A percentile compares a stretch with the other conserved stretches of the same genome.
phyloP scores from a whole-genome alignment of 23 red algal species.

The Gracilaria vermiculophylla region DNA sequence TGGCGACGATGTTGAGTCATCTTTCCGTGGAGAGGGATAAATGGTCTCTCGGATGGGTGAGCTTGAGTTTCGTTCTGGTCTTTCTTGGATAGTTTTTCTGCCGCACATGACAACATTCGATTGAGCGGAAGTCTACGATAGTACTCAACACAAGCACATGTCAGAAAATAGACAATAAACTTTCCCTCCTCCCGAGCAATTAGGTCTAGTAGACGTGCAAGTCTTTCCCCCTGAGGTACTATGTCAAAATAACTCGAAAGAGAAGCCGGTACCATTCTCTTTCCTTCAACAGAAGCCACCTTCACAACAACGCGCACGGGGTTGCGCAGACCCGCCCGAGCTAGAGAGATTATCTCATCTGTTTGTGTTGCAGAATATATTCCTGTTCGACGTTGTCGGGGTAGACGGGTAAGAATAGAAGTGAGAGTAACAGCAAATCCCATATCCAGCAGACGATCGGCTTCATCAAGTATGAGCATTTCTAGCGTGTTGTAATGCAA shows the following conservation, averaged over 20 bases:
- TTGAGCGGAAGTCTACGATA: constrained; percentile 38
- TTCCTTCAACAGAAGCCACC: constrained; percentile 25
- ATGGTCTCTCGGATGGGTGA: not conserved
- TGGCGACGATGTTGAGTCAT: constrained; percentile 70
- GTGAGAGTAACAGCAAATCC: constrained; percentile 81
- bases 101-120: not conserved
- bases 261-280: constrained; percentile 41
- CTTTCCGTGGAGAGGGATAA: constrained; percentile 69
- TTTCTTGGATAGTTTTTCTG: not conserved
- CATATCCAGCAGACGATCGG: constrained; percentile 89
- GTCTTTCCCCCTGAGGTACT: constrained; percentile 27
- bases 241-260: constrained; percentile 57
- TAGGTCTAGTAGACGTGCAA: constrained; percentile 39
- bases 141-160: constrained; percentile 78
- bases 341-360: constrained; percentile 60
- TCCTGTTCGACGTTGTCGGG: constrained; percentile 74
- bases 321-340: constrained; percentile 76
- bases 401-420: constrained; percentile 68
- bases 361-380: constrained; percentile 89
- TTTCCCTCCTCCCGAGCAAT: constrained; percentile 47
- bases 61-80: not conserved
- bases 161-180: constrained; percentile 82
- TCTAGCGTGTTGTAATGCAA: constrained; percentile 47
- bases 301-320: constrained; percentile 69
- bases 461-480: constrained; percentile 90